Conservation (phyloP, 352 stramenopile genomes). For the Globisporangium apiculatum region DNA sequence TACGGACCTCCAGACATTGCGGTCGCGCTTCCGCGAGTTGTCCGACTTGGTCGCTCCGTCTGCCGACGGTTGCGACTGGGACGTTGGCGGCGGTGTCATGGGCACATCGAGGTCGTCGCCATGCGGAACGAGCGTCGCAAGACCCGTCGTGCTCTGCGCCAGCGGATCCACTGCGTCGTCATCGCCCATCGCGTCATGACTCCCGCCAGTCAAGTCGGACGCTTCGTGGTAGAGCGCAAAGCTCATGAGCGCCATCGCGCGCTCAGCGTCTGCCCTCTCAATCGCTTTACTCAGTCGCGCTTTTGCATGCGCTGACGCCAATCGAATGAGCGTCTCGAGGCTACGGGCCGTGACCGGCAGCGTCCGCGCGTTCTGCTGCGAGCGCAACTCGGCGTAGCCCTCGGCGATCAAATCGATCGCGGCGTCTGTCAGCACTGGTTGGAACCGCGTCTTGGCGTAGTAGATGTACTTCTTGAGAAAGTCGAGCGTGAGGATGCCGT, state of each 20-base stretch:
- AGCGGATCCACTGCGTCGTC: neutral
- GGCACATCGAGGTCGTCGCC: slow-evolving; percentile 20
- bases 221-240: slow-evolving; percentile 98
- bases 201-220: slow-evolving; percentile 25
- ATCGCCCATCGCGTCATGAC: neutral
- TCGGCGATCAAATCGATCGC: slow-evolving; percentile 94
- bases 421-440: slow-evolving; percentile 77
- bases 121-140: slow-evolving; percentile 3
- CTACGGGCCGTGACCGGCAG: slow-evolving; percentile 96
- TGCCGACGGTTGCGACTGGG: neutral
- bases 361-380: slow-evolving; percentile 90
- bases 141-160: neutral
- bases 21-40: slow-evolving; percentile 63
- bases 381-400: slow-evolving; percentile 96
- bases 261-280: slow-evolving; percentile 74
- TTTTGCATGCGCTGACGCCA: slow-evolving; percentile 98
- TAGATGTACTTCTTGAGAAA: slow-evolving; percentile 99
- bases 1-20: slow-evolving; percentile 53
- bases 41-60: neutral
- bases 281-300: slow-evolving; percentile 87
- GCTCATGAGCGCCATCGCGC: slow-evolving; percentile 94
- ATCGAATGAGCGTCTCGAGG: slow-evolving; percentile 99
- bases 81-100: slow-evolving; percentile 4
- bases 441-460: slow-evolving; percentile 96
- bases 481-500: slow-evolving; percentile 90